Evolutionary conservation across 2,329 filamentous ascomycete species (phyloP).

Genomic region (Dothistroma pini): DNA sequence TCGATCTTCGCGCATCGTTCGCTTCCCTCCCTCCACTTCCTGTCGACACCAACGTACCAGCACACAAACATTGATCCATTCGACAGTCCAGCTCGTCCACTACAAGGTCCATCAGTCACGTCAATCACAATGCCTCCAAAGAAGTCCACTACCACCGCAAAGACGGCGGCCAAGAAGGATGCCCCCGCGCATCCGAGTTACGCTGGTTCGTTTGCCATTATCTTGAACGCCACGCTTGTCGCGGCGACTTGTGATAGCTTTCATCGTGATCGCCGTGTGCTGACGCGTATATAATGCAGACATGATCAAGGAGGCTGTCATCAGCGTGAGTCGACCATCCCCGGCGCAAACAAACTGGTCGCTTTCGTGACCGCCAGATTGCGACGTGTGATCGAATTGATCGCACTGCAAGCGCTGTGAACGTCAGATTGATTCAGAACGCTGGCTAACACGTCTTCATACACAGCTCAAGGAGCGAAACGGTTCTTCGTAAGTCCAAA

Average conservation of each 20-base stretch:
- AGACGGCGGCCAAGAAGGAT: slow-evolving; percentile 53
- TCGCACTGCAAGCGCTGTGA: slow-evolving; percentile 10
- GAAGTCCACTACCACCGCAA: slow-evolving; percentile 42
- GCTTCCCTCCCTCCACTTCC: not conserved
- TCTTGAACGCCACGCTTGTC: slow-evolving; percentile 17
- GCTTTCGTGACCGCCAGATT: slow-evolving; percentile 20
- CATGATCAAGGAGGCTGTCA: slow-evolving; percentile 70
- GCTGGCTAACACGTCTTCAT: slow-evolving; percentile 48
- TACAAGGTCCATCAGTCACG: slow-evolving; percentile 18
- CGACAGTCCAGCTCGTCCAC: slow-evolving; percentile 16
- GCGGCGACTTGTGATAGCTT: slow-evolving; percentile 14
- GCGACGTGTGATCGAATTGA: slow-evolving; percentile 23
- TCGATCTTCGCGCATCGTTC: too few species aligned
- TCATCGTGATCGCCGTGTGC: slow-evolving; percentile 37
- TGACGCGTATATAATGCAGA: slow-evolving; percentile 56
- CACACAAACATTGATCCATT: slow-evolving; percentile 11
- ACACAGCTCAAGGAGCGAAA: slow-evolving; percentile 66
- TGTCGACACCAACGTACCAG: too few species aligned
- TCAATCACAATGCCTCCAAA: slow-evolving; percentile 25
- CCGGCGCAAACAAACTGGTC: slow-evolving; percentile 41
- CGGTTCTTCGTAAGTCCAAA: slow-evolving; percentile 61
- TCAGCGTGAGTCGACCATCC: slow-evolving; percentile 61
- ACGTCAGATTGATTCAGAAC: slow-evolving; percentile 17
- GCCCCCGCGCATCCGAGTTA: slow-evolving; percentile 60
- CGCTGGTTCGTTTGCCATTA: slow-evolving; percentile 56